Percentiles rank a stretch among this genome's conserved stretches.
Conservation (phyloP, 2,329 filamentous ascomycete genomes). For the Diplodia mutila region DNA sequence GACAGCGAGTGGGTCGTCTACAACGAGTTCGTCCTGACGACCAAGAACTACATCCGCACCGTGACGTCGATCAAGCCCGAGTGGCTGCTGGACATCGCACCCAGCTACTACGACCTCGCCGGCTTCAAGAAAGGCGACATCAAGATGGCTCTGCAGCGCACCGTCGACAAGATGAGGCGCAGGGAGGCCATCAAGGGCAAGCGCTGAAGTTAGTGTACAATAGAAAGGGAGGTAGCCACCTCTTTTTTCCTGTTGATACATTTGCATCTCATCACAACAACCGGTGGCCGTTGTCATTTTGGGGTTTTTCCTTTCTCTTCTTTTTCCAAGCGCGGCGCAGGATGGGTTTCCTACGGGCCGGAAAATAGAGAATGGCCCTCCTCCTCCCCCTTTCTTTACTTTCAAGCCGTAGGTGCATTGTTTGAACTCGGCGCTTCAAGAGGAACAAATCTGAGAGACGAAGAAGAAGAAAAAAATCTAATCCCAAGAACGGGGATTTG, state of each 20-base stretch:
- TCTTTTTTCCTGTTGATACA: background rate
- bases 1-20: constrained; percentile 98
- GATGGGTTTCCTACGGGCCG: background rate
- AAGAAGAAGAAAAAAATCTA: too few relatives aligned
- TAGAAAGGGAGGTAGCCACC: too few relatives aligned
- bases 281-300: background rate
- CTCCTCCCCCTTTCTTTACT: background rate
- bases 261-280: too few relatives aligned
- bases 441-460: background rate
- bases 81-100: constrained; percentile 96
- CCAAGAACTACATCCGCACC: constrained; percentile 96
- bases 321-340: background rate
- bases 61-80: constrained; percentile 91
- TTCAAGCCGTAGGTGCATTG: background rate
- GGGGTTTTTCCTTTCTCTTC: background rate
- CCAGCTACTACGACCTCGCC: constrained; percentile 85
- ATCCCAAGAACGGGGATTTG: background rate
- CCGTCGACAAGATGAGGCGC: constrained; percentile 56
- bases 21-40: constrained; percentile 97
- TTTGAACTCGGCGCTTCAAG: background rate
- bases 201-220: background rate
- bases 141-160: constrained; percentile 65
- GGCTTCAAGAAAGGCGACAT: constrained; percentile 85
- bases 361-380: background rate
- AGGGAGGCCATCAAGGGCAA: constrained; percentile 19